Base-by-base conservation (phyloP, 2,329 filamentous ascomycete species). In the Colletotrichum orchidophilum region DNA sequence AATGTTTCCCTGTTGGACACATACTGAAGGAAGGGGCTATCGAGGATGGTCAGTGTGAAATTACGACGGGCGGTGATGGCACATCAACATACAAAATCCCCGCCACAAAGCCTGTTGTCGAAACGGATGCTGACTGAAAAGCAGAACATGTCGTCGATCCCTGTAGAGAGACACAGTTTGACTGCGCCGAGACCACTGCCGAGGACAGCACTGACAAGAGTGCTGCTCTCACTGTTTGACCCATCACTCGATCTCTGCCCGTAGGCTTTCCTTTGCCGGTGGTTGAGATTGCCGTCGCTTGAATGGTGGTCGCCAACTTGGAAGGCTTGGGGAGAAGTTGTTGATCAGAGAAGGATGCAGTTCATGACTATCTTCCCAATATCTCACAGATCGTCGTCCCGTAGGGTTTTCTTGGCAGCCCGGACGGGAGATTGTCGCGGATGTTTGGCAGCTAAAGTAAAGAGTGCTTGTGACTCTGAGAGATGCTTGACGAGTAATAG, bases 1-100 rank as follows among this genome's bases (percentile, higher is more conserved):
- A 99, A 99, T 9, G 92, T 90, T 64, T 87, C 82, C 18, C 88
- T 87, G 79, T 93, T 91, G 54, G 93, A 93, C 76, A 98, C 96
- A 80, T 88, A 94, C 74, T 90, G 86, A 74, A 99, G 88, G 80
- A 98, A 99, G 57, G 95, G 92, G 83, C 95, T 97, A 78, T 57
- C 46, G 31, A 61, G 57, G 67, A 58, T 62, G n/a, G 29, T 79
- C 63, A 78, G 72, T 60, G 31, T 18, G 9, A 18, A n/a, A 13
- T 12, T 18, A 15, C 29, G n/a, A 24, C 4, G 26, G 21, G 31
- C 54, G 29, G 27, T 5, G 57, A 29, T 12, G 24, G 59, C 15
- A 66, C 18, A 31, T 62, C 5, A 27, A 86, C 90, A 77, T 86
- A 94, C 92, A 92, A 95, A 71, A 89, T 83, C 31, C 86, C 86